These are phyloP conservation scores for Colletotrichum kahawae DNA, from an alignment of 2,329 filamentous ascomycete genomes.

Conservation along the genomic window DNA sequence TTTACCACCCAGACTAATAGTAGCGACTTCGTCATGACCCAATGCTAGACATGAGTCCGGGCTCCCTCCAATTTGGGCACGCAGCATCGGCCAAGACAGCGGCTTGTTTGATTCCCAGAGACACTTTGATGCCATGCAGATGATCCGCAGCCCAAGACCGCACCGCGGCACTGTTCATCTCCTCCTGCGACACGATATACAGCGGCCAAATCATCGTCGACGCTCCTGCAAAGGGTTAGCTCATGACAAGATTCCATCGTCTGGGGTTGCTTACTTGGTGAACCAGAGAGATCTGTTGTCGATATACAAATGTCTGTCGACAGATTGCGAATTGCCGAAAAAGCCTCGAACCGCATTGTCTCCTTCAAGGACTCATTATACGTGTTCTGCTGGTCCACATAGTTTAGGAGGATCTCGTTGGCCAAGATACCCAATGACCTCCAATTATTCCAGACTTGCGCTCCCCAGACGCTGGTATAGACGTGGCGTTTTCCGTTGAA, in stretches of 20 bases:
- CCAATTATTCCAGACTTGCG: constrained; percentile 28
- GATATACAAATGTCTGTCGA: neutral
- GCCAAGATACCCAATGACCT: constrained; percentile 20
- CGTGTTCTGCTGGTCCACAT: neutral
- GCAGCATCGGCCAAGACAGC: constrained; percentile 20
- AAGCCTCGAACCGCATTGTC: neutral
- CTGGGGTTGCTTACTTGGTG: neutral
- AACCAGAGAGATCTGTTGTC: neutral
- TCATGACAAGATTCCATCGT: neutral
- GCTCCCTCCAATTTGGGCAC: neutral
- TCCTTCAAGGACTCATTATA: neutral
- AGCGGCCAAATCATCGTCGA: constrained; percentile 21
- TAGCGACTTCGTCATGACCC: neutral
- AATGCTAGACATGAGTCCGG: neutral
- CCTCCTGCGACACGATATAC: constrained; percentile 21
- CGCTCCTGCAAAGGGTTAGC: neutral
- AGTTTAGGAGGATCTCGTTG: constrained; percentile 17
- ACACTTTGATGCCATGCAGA: constrained; percentile 17
- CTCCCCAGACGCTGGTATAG: constrained; percentile 20
- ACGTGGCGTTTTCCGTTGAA: constrained; percentile 23
- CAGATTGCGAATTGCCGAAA: neutral
- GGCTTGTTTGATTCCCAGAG: constrained; percentile 25
- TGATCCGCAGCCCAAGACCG: constrained; percentile 22
- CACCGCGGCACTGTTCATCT: neutral
- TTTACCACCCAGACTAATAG: neutral